Base-by-base conservation (phyloP, 495 filamentous ascomycete species). In the Rhypophila decipiens region DNA sequence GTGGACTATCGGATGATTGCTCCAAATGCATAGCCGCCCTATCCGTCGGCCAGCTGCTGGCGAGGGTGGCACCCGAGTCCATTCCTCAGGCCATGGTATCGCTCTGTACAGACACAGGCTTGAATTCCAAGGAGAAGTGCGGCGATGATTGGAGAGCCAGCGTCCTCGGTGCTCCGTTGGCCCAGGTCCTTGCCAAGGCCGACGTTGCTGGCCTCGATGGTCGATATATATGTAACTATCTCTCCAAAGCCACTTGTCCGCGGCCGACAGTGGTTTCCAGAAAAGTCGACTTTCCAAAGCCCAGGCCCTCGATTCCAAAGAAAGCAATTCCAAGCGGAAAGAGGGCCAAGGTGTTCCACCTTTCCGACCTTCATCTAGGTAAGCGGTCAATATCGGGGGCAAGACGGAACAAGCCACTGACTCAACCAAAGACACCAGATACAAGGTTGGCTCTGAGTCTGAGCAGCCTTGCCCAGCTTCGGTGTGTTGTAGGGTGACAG, bases 281-380 rank as follows among this genome's bases (percentile, higher is more conserved):
- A 19, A 68, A 78, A 46, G 67, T 58, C 13, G 66, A 66, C 1
- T 83, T 83, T 43, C 72, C 78, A 4, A 82, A 79, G 57, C 74
- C 77, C 1, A 78, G 75, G 53, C 79, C 78, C 4, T 57, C 44
- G 7, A 65, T 75, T 50, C 53, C 60, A 5, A 57, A 46, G 13
- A 61, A 55, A 5, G 76, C 75, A 0, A 55, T 61, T 33, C 49
- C 72, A 2, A 79, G 71, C 36, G 77, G 77, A 0, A 63, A 77
- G 57, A 64, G 71, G 2, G 68, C 78, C 41, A 82, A 82, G 55
- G 77, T 83, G 3, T 59, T 80, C 9, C 79, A 82, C 56, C 47
- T 83, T 51, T 79, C 75, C 0, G 79, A 83, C 49, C 71, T 82
- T 36, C 79, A 82, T 51, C 62, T 83, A 5, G 55, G 55, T 52